These are phyloP conservation scores for Puccinia hordei DNA, from an alignment of 1,284 basidiomycete species.

Conservation along the genomic window DNA sequence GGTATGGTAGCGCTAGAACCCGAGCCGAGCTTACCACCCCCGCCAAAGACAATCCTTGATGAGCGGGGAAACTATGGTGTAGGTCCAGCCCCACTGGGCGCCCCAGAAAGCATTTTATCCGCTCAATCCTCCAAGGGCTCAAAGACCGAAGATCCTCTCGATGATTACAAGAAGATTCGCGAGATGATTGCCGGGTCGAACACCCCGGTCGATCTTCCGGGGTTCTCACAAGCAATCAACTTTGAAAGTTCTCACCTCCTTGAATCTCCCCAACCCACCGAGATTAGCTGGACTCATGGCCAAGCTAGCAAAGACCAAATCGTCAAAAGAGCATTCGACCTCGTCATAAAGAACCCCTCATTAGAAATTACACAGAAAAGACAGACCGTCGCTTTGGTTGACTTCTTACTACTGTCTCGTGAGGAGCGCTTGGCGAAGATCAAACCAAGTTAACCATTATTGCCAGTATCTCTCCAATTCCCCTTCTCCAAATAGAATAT, in stretches of 20 bases:
- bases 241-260: conserved; percentile 5
- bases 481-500: not conserved
- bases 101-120: not conserved
- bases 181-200: conserved; percentile 7
- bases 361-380: conserved; percentile 10
- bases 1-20: not conserved
- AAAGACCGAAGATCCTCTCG: not conserved
- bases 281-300: not conserved
- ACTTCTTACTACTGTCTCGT: conserved; percentile 7
- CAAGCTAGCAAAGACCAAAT: conserved; percentile 18
- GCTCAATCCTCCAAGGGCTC: not conserved
- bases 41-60: conserved; percentile 18
- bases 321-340: conserved; percentile 18
- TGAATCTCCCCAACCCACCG: not conserved
- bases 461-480: no score
- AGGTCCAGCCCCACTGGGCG: not conserved
- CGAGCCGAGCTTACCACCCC: conserved; percentile 11
- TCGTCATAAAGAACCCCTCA: conserved; percentile 17
- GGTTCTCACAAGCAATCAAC: not conserved
- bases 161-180: conserved; percentile 10
- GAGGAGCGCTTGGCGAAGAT: conserved; percentile 14
- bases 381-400: conserved; percentile 10
- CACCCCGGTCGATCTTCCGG: not conserved
- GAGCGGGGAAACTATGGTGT: conserved; percentile 1
- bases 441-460: not conserved